phyloP scores from a whole-genome alignment of 306 rosid species.

The Cicer yamashitae region DNA sequence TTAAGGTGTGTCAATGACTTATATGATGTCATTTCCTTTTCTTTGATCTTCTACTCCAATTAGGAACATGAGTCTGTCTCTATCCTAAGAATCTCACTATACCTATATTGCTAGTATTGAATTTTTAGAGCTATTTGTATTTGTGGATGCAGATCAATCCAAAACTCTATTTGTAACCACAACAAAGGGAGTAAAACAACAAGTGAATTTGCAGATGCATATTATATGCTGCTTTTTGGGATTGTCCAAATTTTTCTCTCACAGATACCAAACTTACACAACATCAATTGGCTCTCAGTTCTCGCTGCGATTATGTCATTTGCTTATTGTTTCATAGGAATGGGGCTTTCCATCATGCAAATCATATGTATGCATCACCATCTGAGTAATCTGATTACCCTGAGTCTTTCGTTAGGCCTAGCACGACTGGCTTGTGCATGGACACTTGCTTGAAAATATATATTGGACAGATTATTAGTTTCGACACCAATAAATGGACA shows the following conservation, averaged over 20 bases:
- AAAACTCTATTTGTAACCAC: slow-evolving; percentile 54
- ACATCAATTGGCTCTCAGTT: slow-evolving; percentile 73
- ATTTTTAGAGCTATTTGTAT: slow-evolving; percentile 25
- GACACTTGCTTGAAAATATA: slow-evolving; percentile 26
- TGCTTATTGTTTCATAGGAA: slow-evolving; percentile 66
- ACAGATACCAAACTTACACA: slow-evolving; percentile 75
- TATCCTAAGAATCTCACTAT: not conserved
- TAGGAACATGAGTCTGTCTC: not conserved
- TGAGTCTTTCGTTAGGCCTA: slow-evolving; percentile 21
- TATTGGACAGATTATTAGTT: slow-evolving; percentile 7
- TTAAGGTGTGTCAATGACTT: slow-evolving; percentile 48
- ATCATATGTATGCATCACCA: slow-evolving; percentile 46
- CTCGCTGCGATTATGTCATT: slow-evolving; percentile 80
- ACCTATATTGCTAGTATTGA: slow-evolving; percentile 19
- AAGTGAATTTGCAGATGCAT: slow-evolving; percentile 47
- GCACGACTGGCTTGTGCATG: slow-evolving; percentile 32
- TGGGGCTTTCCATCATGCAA: slow-evolving; percentile 60
- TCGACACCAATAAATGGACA: not conserved
- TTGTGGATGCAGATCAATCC: slow-evolving; percentile 55
- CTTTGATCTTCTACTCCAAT: not conserved
- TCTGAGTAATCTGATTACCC: too few species aligned
- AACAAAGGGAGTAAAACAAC: slow-evolving; percentile 36
- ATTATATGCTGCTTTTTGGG: slow-evolving; percentile 69
- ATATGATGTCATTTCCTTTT: slow-evolving; percentile 1
- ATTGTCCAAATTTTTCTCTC: slow-evolving; percentile 63